A percentile compares a stretch with the other conserved stretches of the same genome.
phyloP scores from a whole-genome alignment of 495 filamentous ascomycete genomes.

The Aspergillus mulundensis region DNA sequence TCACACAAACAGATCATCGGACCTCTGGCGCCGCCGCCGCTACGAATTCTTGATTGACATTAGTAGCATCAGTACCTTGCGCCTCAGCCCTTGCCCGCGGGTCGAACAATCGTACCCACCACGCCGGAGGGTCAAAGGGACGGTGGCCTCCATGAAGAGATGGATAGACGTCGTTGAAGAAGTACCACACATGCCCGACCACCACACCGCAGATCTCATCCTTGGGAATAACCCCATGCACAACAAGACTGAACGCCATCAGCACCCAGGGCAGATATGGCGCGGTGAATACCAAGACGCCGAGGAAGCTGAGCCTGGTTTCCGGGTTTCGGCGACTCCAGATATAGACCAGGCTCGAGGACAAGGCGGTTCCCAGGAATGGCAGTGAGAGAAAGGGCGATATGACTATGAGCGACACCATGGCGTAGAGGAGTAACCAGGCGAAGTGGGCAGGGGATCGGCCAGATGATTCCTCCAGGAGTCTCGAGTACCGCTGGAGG shows the following conservation, averaged over 20 bases:
- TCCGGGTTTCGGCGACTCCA: conserved; percentile 95
- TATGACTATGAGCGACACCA: conserved; percentile 66
- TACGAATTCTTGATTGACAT: conserved; percentile 35
- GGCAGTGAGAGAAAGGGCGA: conserved; percentile 82
- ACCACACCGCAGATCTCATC: conserved; percentile 93
- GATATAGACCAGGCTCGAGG: conserved; percentile 92
- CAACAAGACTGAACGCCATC: conserved; percentile 79
- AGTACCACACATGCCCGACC: conserved; percentile 97
- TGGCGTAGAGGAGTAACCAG: conserved; percentile 87
- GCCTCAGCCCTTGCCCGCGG: conserved; percentile 26
- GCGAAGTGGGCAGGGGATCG: conserved; percentile 88
- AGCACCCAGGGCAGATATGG: conserved; percentile 96
- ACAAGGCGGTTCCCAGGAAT: conserved; percentile 87
- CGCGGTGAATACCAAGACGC: conserved; percentile 83
- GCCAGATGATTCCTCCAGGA: conserved; percentile 90
- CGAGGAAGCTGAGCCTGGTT: conserved; percentile 84
- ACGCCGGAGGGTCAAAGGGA: conserved; percentile 84
- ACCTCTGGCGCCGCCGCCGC: conserved; percentile 40
- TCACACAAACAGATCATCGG: conserved; percentile 22
- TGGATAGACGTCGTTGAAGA: conserved; percentile 95
- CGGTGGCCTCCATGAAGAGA: conserved; percentile 78
- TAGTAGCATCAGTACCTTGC: conserved; percentile 25
- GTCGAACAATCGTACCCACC: conserved; percentile 88
- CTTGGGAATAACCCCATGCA: conserved; percentile 85
- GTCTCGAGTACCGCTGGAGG: conserved; percentile 90